Evolutionary conservation across 768 basidiomycete genomes (phyloP).

Genomic region (Leccinum broughii): DNA sequence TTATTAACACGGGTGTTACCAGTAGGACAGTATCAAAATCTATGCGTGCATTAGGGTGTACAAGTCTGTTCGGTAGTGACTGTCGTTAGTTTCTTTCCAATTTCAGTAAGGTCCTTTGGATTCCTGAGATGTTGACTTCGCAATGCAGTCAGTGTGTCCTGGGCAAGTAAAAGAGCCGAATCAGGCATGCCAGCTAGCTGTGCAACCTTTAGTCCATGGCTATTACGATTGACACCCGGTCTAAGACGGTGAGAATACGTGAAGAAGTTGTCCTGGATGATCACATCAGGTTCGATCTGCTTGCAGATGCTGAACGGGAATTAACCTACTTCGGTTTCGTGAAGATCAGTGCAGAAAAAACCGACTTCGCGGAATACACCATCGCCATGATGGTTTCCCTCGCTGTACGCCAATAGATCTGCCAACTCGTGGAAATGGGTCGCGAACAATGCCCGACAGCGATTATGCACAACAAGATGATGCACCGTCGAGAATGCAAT

Average conservation of each 20-base stretch:
- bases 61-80: background rate
- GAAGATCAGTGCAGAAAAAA: constrained; percentile 90
- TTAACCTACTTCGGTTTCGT: constrained; percentile 66
- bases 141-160: constrained; percentile 48
- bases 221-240: constrained; percentile 86
- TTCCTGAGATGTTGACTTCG: constrained; percentile 27
- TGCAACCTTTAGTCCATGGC: constrained; percentile 90
- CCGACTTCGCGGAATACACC: constrained; percentile 61
- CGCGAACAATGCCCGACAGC: constrained; percentile 88
- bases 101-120: constrained; percentile 31
- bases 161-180: constrained; percentile 59
- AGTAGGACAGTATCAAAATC: constrained; percentile 2
- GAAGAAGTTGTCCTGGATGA: constrained; percentile 67
- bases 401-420: constrained; percentile 70
- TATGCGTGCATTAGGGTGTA: background rate
- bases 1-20: background rate
- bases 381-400: constrained; percentile 39
- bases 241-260: constrained; percentile 79
- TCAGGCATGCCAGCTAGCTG: constrained; percentile 81
- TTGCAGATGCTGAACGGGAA: background rate
- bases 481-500: constrained; percentile 92
- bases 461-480: constrained; percentile 69
- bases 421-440: constrained; percentile 98
- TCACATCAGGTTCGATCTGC: background rate
- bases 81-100: constrained; percentile 33